Percentiles rank a stretch among this genome's conserved stretches.
phyloP scores from a whole-genome alignment of 2,329 filamentous ascomycete species.

The Chaetomium sp. region DNA sequence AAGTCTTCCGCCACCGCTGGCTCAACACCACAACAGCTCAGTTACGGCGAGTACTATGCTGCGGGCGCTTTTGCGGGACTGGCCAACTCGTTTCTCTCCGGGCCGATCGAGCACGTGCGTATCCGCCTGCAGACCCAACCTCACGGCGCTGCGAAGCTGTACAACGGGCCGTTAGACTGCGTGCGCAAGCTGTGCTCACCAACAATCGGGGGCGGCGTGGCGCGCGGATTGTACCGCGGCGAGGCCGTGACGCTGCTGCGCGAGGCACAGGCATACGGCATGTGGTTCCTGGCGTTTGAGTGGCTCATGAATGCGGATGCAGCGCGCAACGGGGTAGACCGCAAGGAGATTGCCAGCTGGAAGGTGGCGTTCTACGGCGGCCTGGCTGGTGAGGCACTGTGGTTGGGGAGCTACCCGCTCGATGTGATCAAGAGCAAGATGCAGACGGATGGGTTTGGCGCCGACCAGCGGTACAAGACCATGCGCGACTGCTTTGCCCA shows the following conservation, averaged over 20 bases:
- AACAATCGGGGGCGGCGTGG: slow-evolving; percentile 46
- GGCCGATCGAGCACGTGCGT: slow-evolving; percentile 92
- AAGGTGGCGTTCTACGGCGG: slow-evolving; percentile 93
- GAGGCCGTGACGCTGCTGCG: slow-evolving; percentile 77
- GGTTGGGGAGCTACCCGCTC: slow-evolving; percentile 89
- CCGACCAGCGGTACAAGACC: slow-evolving; percentile 61
- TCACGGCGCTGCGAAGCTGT: slow-evolving; percentile 72
- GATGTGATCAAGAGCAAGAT: slow-evolving; percentile 99
- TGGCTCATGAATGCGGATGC: slow-evolving; percentile 92
- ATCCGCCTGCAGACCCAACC: slow-evolving; percentile 96
- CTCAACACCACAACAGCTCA: slow-evolving; percentile 48
- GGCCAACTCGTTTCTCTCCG: slow-evolving; percentile 80
- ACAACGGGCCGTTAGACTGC: slow-evolving; percentile 82
- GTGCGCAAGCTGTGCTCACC: slow-evolving; percentile 69
- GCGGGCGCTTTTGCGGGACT: slow-evolving; percentile 89
- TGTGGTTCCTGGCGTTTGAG: slow-evolving; percentile 94
- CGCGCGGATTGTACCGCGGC: slow-evolving; percentile 77
- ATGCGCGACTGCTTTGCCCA: slow-evolving; percentile 89
- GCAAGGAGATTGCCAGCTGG: slow-evolving; percentile 70
- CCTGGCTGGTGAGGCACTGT: slow-evolving; percentile 86
- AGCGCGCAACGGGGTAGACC: slow-evolving; percentile 64
- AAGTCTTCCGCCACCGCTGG: slow-evolving; percentile 46
- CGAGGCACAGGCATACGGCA: slow-evolving; percentile 90
- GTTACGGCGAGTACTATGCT: slow-evolving; percentile 81
- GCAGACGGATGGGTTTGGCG: slow-evolving; percentile 91